Base-by-base conservation (phyloP, 345 rosid genomes). In the Xanthoceras sorbifolium region DNA sequence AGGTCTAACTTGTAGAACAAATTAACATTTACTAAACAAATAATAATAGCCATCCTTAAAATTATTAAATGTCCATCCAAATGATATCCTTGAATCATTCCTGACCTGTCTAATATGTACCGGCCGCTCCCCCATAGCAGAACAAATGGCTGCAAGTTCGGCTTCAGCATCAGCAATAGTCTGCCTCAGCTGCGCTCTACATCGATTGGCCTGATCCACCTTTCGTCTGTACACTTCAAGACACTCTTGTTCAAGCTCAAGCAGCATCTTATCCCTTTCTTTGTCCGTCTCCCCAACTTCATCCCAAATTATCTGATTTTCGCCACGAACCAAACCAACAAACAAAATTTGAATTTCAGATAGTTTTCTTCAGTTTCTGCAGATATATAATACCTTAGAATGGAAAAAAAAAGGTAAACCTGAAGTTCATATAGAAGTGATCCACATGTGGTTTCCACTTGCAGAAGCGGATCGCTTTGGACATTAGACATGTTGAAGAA, bases 161-260 rank as follows among this genome's bases (percentile, higher is more conserved):
- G 99, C 97, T 86, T 97, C 98, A 76, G 90, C 83, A 70, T 94
- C 98, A 64, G 97, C 98, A 48, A 94, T 94, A 1, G 85, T 82
- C 82, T 89, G 93, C 64, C 98, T 80, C n/a, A 97, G 85, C 83
- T 88, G 94, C 79, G 97, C 98, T 82, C 98, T 89, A 76, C 86
- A 87, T 55, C 77, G 85, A 75, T 92, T 97, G 22, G 98, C 97
- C 75, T 84, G 90, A 76, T 97, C 97, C 44, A 97, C 98, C 86
- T 91, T 97, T 79, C 97, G 85, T 84, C 97, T 88, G 79, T 96
- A 96, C 2, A 94, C 99, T 84, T 96, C 91, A 44, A 94, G 88
- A 80, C 99, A 96, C 79, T 96, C 98, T 78, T 85, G 94, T 76
- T 96, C 98, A 54, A 96, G 95, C 83, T 96, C 98, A 36, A 91